Base-by-base conservation (phyloP, 148 eudicot genomes). In the Rhododendron molle region DNA sequence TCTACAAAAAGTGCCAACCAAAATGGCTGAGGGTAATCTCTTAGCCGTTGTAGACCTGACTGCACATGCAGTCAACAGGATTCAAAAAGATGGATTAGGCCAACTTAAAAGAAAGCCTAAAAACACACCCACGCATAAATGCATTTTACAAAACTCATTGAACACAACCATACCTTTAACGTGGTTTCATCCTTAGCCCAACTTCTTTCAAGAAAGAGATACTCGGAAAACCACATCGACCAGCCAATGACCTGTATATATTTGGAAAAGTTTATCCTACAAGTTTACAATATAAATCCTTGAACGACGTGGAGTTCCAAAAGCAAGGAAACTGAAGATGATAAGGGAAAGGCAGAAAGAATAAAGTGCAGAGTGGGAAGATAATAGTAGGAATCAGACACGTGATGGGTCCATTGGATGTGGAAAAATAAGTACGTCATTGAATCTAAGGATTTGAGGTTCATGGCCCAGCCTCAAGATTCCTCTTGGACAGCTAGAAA, bases 201-300 rank as follows among this genome's bases (percentile, higher is more conserved):
- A 83, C 87, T 92, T 91, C 98, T 92, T 90, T 96, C 96, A 76
- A 96, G 95, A 90, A 96, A 93, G 47, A 96, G 89, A 81, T 92
- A 96, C 87, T 94, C 98, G n/a, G 98, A 93, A 89, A 96, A 96
- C 98, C 98, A 96, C 95, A 93, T 93, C 4, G 98, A 93, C 98
- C 98, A 94, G 47, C 98, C 98, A 79, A 96, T 92, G 56, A 96
- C 98, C 98, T 96, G 91, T 85, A 91, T 56, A 34, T 14, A 74
- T 40, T 7, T 80, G 69, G 58, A 54, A 85, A 46, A 30, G 46
- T 74, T 72, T 72, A 62, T 78, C 56, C 36, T 58, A 47, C 34
- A 43, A 30, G 8, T 32, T 30, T 32, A 65, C 72, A n/a, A n/a
- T 7, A 62, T 81, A 86, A 76, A 43, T 73, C 28, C 34, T 69